These are phyloP conservation scores for Entelexis paramagnoliae DNA, from an alignment of 1,139 yeast species.

Conservation along the genomic window DNA sequence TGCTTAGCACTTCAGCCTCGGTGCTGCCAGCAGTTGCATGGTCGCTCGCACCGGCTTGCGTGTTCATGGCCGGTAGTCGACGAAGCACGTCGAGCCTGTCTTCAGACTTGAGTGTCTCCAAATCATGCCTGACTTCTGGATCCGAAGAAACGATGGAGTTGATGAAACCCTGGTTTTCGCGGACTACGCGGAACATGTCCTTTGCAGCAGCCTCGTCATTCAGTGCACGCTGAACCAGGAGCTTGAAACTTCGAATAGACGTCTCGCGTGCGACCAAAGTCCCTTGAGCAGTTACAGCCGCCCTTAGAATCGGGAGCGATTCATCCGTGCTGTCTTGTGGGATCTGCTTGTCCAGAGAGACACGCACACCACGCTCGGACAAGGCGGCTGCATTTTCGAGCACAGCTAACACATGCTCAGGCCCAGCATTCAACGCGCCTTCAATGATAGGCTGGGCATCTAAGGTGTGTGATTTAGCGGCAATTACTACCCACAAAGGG, in stretches of 20 bases:
- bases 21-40: background rate
- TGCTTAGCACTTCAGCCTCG: background rate
- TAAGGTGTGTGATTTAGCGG: constrained; percentile 11
- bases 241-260: constrained; percentile 8
- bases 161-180: background rate
- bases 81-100: constrained; percentile 12
- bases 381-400: constrained; percentile 12
- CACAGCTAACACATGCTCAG: background rate
- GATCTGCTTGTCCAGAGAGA: background rate
- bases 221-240: constrained; percentile 11
- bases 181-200: constrained; percentile 11
- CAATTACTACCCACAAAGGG: constrained; percentile 16
- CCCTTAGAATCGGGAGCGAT: constrained; percentile 1
- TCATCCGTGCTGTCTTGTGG: background rate
- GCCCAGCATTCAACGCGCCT: background rate
- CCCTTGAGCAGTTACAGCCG: constrained; percentile 15
- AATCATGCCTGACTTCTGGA: background rate
- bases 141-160: background rate
- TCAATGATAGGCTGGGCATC: constrained; percentile 19
- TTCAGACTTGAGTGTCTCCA: constrained; percentile 14
- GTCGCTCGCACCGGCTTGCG: background rate
- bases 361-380: constrained; percentile 4
- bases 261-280: constrained; percentile 10
- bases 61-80: background rate
- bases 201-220: constrained; percentile 2